Percentiles rank a stretch among this genome's conserved stretches.
These are phyloP conservation scores for Mycena capillaripes DNA, from an alignment of 768 basidiomycete species.

Conservation along the genomic window DNA sequence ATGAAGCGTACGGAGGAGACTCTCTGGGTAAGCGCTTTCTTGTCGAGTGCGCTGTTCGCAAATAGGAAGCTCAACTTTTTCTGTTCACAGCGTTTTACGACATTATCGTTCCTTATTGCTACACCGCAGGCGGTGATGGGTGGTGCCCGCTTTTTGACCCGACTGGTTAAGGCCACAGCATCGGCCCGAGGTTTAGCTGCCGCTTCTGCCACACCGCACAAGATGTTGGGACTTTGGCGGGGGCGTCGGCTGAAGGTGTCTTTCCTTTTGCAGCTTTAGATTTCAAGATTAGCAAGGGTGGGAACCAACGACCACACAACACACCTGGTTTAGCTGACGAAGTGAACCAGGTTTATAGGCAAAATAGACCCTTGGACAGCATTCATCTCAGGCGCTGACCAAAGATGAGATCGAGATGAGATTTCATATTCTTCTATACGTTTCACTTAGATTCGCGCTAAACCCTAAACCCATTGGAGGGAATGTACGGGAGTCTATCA, in stretches of 20 bases:
- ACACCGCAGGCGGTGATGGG: neutral
- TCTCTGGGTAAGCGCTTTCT: neutral
- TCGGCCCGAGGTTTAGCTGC: neutral
- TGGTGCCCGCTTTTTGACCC: neutral
- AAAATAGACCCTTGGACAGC: neutral
- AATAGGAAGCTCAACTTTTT: neutral
- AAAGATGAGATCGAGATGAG: no score
- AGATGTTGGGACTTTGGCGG: conserved; percentile 1
- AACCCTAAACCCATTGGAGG: neutral
- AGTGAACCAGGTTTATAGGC: neutral
- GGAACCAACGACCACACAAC: neutral
- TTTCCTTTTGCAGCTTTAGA: conserved; percentile 1
- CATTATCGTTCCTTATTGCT: neutral
- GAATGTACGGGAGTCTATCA: no score
- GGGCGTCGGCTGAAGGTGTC: neutral
- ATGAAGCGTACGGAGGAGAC: neutral
- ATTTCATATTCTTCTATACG: neutral
- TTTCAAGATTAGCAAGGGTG: neutral
- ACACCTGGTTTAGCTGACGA: neutral
- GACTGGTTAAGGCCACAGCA: neutral
- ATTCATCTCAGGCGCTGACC: neutral
- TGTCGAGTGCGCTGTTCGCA: neutral
- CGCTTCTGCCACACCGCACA: neutral
- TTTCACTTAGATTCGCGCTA: neutral
- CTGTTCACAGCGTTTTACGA: neutral